Evolutionary conservation across 2,329 filamentous ascomycete species (phyloP).

Genomic region (Ophiocordyceps camponoti-floridani): DNA sequence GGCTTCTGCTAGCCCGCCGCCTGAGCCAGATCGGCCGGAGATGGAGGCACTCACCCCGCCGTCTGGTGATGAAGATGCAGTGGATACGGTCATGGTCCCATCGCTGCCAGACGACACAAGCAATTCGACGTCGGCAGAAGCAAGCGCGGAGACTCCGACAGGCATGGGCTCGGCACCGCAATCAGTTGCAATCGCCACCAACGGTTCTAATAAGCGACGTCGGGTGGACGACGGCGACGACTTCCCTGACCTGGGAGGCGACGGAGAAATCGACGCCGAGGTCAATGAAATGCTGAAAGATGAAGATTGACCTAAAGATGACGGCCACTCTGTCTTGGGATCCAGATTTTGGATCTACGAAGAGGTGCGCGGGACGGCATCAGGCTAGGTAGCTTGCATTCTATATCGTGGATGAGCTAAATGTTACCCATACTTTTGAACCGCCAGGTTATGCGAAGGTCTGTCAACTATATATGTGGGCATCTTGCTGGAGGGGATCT

Average conservation of each 20-base stretch:
- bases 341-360: neutral
- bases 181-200: slow-evolving; percentile 28
- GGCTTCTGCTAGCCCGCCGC: slow-evolving; percentile 23
- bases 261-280: slow-evolving; percentile 38
- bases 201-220: slow-evolving; percentile 38
- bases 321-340: neutral
- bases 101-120: slow-evolving; percentile 3
- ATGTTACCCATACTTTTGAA: no score
- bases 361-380: neutral
- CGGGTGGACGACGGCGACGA: slow-evolving; percentile 32
- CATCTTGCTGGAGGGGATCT: no score
- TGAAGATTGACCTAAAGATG: slow-evolving; percentile 4
- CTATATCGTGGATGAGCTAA: no score
- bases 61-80: slow-evolving; percentile 26
- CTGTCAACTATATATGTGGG: no score
- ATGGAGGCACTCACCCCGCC: slow-evolving; percentile 81
- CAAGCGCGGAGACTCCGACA: slow-evolving; percentile 21
- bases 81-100: slow-evolving; percentile 1
- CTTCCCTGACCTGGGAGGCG: slow-evolving; percentile 33
- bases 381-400: neutral
- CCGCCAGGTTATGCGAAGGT: no score
- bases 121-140: slow-evolving; percentile 1
- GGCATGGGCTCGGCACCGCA: slow-evolving; percentile 26
- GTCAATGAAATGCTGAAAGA: slow-evolving; percentile 37
- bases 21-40: slow-evolving; percentile 57